These are phyloP conservation scores for Biancaea sappan DNA, from an alignment of 306 rosid species.

Conservation along the genomic window DNA sequence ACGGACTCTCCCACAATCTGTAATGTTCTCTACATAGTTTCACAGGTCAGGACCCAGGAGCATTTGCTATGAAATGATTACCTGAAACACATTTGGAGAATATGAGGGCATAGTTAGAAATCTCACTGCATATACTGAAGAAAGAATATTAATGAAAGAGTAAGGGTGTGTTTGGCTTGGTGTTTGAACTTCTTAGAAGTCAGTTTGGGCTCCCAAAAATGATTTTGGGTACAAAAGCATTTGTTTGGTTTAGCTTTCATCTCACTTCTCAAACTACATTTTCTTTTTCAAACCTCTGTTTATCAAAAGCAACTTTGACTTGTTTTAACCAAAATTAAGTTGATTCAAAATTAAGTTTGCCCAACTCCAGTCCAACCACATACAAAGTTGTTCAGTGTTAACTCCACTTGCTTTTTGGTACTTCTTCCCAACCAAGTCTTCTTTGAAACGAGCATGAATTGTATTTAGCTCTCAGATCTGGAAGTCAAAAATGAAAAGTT, in stretches of 20 bases:
- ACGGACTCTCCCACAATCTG: not conserved
- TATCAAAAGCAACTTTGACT: no score
- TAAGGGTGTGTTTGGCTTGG: no score
- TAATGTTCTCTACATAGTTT: constrained; percentile 8
- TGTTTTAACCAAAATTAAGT: no score
- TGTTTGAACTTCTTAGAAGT: no score
- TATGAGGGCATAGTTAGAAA: constrained; percentile 9
- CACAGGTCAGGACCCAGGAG: not conserved
- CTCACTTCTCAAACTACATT: no score
- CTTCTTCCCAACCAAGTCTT: constrained; percentile 7
- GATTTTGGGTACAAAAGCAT: no score
- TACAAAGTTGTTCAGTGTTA: constrained; percentile 1
- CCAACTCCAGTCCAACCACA: no score
- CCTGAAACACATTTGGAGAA: constrained; percentile 13
- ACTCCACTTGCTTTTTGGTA: not conserved
- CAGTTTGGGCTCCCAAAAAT: no score
- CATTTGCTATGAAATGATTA: not conserved
- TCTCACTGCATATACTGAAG: constrained; percentile 3
- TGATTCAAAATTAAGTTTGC: no score
- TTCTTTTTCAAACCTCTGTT: no score
- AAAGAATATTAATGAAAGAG: not conserved
- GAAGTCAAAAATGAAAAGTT: not conserved
- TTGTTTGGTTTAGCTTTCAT: no score
- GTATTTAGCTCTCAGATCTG: constrained; percentile 23
- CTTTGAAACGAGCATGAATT: not conserved